Evolutionary conservation across 495 filamentous ascomycete species (phyloP).

Genomic region (Choiromyces venosus): DNA sequence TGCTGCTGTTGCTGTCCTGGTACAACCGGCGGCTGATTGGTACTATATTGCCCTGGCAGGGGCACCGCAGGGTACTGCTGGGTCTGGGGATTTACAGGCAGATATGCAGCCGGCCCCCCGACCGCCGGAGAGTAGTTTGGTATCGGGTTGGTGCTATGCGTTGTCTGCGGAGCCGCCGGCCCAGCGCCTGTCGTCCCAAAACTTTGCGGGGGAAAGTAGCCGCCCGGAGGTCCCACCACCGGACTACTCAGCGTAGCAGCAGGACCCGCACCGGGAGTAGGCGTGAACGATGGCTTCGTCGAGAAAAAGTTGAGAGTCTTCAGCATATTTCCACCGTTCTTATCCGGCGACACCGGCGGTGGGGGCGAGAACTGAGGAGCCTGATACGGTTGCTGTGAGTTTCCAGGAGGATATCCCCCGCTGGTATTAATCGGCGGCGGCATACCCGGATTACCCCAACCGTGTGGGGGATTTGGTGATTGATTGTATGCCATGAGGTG

Average conservation of each 20-base stretch:
- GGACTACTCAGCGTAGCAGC: slow-evolving; percentile 23
- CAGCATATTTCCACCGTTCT: slow-evolving; percentile 4
- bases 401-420: background rate
- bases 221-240: background rate
- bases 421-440: background rate
- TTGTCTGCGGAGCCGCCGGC: background rate
- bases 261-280: slow-evolving; percentile 1
- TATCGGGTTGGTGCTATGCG: background rate
- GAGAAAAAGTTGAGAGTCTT: slow-evolving; percentile 34
- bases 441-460: background rate
- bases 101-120: background rate
- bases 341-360: slow-evolving; percentile 14
- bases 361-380: slow-evolving; percentile 24
- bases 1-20: slow-evolving; percentile 1
- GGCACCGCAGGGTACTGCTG: background rate
- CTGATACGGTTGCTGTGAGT: slow-evolving; percentile 22
- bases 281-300: slow-evolving; percentile 21
- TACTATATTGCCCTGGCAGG: background rate
- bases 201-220: background rate
- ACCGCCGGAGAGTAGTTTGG: background rate
- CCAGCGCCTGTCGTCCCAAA: background rate
- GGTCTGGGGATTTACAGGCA: background rate
- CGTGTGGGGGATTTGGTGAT: background rate
- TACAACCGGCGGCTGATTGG: background rate
- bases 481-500: background rate